These are phyloP conservation scores for Betula pendula DNA, from an alignment of 306 rosid species.

Conservation along the genomic window DNA sequence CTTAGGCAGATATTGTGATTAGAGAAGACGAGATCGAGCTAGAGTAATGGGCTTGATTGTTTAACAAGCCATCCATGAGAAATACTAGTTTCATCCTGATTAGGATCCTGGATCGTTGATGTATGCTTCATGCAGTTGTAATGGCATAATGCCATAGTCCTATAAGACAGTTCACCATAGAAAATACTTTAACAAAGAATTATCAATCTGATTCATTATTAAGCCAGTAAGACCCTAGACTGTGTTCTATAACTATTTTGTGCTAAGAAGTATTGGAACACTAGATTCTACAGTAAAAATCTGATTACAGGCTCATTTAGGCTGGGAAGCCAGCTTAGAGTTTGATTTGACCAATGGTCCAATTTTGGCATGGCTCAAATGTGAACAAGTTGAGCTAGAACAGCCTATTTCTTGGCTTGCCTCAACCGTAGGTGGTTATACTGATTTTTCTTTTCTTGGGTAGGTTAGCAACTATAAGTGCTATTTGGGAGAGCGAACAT, in stretches of 20 bases:
- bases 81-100: background rate
- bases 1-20: background rate
- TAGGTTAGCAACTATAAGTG: background rate
- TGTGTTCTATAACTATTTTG: background rate
- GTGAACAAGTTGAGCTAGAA: background rate
- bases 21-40: background rate
- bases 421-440: background rate
- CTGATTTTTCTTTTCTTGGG: background rate
- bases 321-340: background rate
- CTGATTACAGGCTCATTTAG: background rate
- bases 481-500: background rate
- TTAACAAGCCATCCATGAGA: conserved; percentile 5
- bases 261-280: background rate
- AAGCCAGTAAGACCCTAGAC: background rate
- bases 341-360: background rate
- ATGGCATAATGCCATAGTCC: background rate
- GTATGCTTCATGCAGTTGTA: conserved; percentile 1
- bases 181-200: background rate
- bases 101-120: background rate
- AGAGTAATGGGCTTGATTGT: background rate
- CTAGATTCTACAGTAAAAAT: background rate
- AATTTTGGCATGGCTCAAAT: background rate
- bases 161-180: background rate
- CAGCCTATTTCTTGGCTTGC: background rate
- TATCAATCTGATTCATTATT: background rate